Percentiles rank a stretch among this genome's conserved stretches.
Evolutionary conservation across 495 filamentous ascomycete genomes (phyloP).

Genomic region (Viridothelium virens): DNA sequence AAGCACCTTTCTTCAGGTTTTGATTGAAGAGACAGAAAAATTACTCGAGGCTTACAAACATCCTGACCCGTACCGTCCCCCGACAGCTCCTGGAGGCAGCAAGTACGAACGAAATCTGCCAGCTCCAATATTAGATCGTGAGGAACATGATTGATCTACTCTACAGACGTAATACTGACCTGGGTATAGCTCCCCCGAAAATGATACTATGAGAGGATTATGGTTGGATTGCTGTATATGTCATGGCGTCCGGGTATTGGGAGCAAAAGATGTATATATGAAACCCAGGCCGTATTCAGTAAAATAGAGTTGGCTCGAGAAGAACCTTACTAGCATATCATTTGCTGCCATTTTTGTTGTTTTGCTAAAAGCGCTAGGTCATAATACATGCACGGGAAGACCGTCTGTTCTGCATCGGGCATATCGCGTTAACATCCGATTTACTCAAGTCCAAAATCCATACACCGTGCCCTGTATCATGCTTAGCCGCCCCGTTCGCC

Average conservation of each 20-base stretch:
- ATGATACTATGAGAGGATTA: constrained; percentile 30
- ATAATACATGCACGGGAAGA: neutral
- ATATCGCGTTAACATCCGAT: neutral
- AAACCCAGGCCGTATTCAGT: neutral
- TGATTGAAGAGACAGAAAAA: constrained; percentile 81
- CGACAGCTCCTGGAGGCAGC: constrained; percentile 89
- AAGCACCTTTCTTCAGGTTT: constrained; percentile 42
- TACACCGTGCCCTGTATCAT: neutral
- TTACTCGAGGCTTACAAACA: constrained; percentile 92
- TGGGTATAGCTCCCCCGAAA: constrained; percentile 39
- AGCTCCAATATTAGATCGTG: constrained; percentile 68
- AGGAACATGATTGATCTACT: constrained; percentile 33
- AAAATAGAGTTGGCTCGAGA: neutral
- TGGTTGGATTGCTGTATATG: neutral
- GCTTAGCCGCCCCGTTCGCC: constrained; percentile 77
- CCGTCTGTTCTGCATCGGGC: neutral
- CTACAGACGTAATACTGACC: constrained; percentile 8
- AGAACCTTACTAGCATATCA: neutral
- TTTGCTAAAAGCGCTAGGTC: neutral
- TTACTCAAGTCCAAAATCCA: neutral
- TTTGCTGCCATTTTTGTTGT: neutral
- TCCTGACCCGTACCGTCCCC: constrained; percentile 81
- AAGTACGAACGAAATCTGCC: constrained; percentile 96
- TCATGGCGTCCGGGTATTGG: constrained; percentile 12
- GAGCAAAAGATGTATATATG: constrained; percentile 18